Conservation (phyloP, 2,329 filamentous ascomycete species). For the Diplodia mutila region DNA sequence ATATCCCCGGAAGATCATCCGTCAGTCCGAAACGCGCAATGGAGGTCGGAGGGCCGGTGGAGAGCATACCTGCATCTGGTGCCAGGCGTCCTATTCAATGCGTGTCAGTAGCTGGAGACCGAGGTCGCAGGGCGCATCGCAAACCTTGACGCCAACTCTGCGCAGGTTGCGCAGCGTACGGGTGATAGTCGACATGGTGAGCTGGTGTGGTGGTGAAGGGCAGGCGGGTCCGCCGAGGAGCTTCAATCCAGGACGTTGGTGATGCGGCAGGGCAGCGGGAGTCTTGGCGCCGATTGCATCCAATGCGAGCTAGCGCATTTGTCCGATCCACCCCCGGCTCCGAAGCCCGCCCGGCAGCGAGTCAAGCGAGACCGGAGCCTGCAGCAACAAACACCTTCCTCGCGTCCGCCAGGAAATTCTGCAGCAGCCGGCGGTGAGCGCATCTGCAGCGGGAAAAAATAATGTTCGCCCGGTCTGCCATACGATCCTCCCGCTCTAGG, state of each 20-base stretch:
- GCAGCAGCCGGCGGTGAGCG: constrained; percentile 4
- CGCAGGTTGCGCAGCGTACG: constrained; percentile 87
- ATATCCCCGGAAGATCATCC: constrained; percentile 28
- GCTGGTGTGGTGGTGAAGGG: constrained; percentile 25
- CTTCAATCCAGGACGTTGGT: constrained; percentile 15
- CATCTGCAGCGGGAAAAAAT: neutral
- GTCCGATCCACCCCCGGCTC: neutral
- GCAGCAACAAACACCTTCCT: constrained; percentile 2
- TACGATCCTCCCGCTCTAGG: constrained; percentile 2
- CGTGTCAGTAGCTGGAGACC: constrained; percentile 24
- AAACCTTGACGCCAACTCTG: constrained; percentile 84
- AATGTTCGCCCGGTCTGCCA: constrained; percentile 22
- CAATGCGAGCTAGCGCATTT: constrained; percentile 10
- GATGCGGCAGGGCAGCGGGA: constrained; percentile 8
- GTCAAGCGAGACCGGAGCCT: neutral
- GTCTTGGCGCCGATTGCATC: constrained; percentile 16
- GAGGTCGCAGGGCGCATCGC: constrained; percentile 39
- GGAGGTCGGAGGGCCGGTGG: constrained; percentile 20
- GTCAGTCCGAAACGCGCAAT: constrained; percentile 8
- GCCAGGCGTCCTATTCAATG: constrained; percentile 76
- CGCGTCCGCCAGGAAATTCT: neutral
- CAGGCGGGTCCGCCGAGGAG: constrained; percentile 2
- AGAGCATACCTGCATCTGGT: constrained; percentile 84
- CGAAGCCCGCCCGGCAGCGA: neutral
- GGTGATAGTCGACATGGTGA: constrained; percentile 85